Conservation (phyloP, 192 early-diverging fungal genomes). For the Mortierella hygrophila region DNA sequence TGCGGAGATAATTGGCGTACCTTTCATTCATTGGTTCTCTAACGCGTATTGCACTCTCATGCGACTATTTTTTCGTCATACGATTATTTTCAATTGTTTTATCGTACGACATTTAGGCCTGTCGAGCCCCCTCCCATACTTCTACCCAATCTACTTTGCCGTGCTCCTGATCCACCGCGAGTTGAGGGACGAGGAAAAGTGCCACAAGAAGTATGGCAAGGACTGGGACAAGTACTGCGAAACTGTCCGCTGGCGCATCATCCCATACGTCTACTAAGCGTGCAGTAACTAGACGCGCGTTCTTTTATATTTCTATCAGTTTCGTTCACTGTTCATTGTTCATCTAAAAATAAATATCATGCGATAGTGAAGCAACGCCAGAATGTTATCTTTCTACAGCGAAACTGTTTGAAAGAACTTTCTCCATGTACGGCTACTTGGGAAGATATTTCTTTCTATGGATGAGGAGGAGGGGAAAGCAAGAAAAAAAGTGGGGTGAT, state of each 20-base stretch:
- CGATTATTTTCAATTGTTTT: background rate
- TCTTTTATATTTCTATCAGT: background rate
- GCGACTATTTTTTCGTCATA: background rate
- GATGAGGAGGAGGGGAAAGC: background rate
- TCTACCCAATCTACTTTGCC: constrained; percentile 94
- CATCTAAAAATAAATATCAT: background rate
- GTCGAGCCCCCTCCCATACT: constrained; percentile 86
- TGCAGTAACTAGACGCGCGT: background rate
- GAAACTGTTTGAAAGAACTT: no score
- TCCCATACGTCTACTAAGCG: constrained; percentile 69
- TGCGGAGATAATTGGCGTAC: background rate
- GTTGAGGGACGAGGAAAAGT: constrained; percentile 90
- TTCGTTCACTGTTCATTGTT: background rate
- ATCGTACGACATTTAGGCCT: constrained; percentile 62
- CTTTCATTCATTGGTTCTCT: background rate
- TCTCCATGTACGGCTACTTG: no score
- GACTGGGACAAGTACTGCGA: constrained; percentile 92
- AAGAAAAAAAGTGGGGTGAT: no score
- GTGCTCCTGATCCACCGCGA: constrained; percentile 92
- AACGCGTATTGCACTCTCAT: no score
- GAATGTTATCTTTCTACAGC: no score
- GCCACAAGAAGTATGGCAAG: constrained; percentile 91
- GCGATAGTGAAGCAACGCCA: background rate
- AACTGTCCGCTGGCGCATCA: constrained; percentile 85
- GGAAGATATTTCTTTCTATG: background rate